Conservation (phyloP, 2,329 filamentous ascomycete genomes). For the Colletotrichum musicola region DNA sequence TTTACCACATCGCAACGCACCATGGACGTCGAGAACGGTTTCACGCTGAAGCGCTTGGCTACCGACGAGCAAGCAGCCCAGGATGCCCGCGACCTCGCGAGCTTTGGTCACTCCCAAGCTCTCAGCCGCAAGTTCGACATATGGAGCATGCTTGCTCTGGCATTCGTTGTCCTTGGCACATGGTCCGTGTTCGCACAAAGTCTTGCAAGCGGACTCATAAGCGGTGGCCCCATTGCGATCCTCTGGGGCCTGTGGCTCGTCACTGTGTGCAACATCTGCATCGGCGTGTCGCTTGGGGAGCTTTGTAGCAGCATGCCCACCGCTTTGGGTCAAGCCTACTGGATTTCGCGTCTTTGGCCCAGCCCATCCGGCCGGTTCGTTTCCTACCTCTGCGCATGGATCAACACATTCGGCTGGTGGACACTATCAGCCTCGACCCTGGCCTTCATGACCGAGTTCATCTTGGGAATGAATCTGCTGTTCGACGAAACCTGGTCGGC, state of each 20-base stretch:
- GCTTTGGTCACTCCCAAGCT: slow-evolving; percentile 54
- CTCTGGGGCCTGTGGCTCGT: slow-evolving; percentile 68
- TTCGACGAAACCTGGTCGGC: slow-evolving; percentile 63
- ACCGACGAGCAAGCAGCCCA: slow-evolving; percentile 21
- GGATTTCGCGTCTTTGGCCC: slow-evolving; percentile 59
- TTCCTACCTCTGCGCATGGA: slow-evolving; percentile 71
- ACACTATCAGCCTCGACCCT: slow-evolving; percentile 67
- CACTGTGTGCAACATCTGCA: slow-evolving; percentile 63
- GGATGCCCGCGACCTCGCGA: slow-evolving; percentile 56
- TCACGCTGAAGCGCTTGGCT: slow-evolving; percentile 1
- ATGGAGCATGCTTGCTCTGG: slow-evolving; percentile 69
- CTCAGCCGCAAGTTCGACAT: slow-evolving; percentile 62
- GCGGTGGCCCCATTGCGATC: slow-evolving; percentile 65
- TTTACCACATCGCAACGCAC: no score
- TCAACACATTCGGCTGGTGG: slow-evolving; percentile 72
- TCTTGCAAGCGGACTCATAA: slow-evolving; percentile 59
- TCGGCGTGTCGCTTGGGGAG: slow-evolving; percentile 67
- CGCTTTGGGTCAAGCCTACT: slow-evolving; percentile 70
- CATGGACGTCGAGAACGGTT: no score
- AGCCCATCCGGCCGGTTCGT: slow-evolving; percentile 59
- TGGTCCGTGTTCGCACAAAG: slow-evolving; percentile 69
- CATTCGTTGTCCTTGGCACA: slow-evolving; percentile 69
- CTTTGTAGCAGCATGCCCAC: slow-evolving; percentile 71
- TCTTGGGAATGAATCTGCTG: slow-evolving; percentile 67
- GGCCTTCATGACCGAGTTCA: slow-evolving; percentile 70